A percentile compares a stretch with the other conserved stretches of the same genome.
Conservation (phyloP, 228 moss, liverwort and hornwort species). For the Sphagnum magellanicum region DNA sequence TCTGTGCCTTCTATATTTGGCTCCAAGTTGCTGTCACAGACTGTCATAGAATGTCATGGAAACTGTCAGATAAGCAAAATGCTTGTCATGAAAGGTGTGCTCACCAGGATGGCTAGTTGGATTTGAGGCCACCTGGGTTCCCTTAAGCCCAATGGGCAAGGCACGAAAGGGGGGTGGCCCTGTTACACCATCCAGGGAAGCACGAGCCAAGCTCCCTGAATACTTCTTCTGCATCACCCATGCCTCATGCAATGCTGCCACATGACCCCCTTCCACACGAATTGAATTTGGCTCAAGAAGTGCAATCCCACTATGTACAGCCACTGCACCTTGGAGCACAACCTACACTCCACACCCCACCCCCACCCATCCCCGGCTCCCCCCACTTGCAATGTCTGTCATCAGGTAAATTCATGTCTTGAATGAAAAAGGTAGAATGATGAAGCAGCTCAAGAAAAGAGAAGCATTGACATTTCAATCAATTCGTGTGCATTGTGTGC, state of each 20-base stretch:
- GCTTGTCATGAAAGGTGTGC: background rate
- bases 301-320: conserved; percentile 65
- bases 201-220: conserved; percentile 67
- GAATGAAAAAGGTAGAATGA: too few species aligned
- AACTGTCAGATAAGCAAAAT: background rate
- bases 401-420: too few species aligned
- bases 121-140: conserved; percentile 23
- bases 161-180: conserved; percentile 93
- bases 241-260: conserved; percentile 77
- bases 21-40: too few species aligned
- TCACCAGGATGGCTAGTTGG: conserved; percentile 7
- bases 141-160: conserved; percentile 48
- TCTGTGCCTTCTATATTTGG: too few species aligned
- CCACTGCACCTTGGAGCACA: conserved; percentile 54
- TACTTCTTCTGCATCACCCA: conserved; percentile 92
- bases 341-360: conserved; percentile 38
- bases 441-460: too few species aligned
- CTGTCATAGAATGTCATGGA: background rate
- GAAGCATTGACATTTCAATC: background rate
- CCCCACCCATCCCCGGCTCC: background rate
- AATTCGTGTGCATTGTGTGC: too few species aligned
- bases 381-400: too few species aligned
- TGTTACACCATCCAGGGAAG: conserved; percentile 44
- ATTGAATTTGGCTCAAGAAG: conserved; percentile 70
- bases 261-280: conserved; percentile 74